These are phyloP conservation scores for Plantago ovata DNA, from an alignment of 257 asterid species.

Conservation along the genomic window DNA sequence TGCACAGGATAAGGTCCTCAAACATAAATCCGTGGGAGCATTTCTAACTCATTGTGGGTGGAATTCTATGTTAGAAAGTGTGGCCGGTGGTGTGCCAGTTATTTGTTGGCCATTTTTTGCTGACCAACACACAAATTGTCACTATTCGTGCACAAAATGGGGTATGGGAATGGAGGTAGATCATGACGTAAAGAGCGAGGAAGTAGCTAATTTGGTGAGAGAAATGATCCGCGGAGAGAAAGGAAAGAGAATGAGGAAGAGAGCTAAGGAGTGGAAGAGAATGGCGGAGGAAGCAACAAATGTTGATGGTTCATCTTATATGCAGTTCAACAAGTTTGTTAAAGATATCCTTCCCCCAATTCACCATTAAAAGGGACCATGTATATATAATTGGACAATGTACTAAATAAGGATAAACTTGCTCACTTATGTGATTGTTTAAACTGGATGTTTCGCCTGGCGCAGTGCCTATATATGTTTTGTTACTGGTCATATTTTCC, in stretches of 20 bases:
- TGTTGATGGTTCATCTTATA: constrained; percentile 3
- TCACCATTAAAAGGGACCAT: no score
- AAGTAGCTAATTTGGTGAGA: not conserved
- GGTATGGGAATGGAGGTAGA: constrained; percentile 11
- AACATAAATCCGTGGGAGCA: not conserved
- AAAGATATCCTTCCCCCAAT: not conserved
- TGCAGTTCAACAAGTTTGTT: not conserved
- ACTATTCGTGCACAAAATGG: constrained; percentile 3
- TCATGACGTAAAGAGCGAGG: not conserved
- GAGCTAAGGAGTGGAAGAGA: constrained; percentile 2
- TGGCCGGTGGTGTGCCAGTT: constrained; percentile 3
- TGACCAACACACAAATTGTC: constrained; percentile 8
- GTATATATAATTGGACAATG: no score
- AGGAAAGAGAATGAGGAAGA: constrained; percentile 4
- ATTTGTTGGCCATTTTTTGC: constrained; percentile 16
- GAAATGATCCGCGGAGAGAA: constrained; percentile 1
- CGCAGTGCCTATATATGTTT: no score
- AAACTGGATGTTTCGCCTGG: no score
- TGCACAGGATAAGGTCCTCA: constrained; percentile 2
- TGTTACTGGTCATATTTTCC: no score
- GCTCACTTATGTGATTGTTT: no score
- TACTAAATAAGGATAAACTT: no score
- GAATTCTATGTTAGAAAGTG: constrained; percentile 8
- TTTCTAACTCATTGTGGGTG: constrained; percentile 16
- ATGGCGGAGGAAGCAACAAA: constrained; percentile 8